These are phyloP conservation scores for Canavalia ensiformis DNA, from an alignment of 306 rosid genomes.

Conservation along the genomic window DNA sequence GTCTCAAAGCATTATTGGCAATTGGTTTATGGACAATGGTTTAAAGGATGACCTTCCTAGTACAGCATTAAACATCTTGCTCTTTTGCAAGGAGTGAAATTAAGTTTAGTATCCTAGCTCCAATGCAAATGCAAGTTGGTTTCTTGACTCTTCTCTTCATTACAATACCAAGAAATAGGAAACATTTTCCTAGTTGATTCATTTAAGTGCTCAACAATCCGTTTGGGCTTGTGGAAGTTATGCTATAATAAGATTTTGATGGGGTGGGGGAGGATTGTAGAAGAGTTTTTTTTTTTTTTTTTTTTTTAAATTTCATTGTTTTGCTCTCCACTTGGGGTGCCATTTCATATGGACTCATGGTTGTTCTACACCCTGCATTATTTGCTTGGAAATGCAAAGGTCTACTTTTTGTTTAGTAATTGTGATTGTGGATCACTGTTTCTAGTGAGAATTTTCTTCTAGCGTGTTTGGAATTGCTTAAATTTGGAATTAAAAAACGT, in stretches of 20 bases:
- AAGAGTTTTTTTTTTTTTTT: not conserved
- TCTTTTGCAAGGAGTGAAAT: slow-evolving; percentile 61
- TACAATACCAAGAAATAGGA: slow-evolving; percentile 36
- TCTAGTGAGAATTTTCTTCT: not conserved
- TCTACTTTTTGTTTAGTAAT: slow-evolving; percentile 17
- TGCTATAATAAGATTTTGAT: slow-evolving; percentile 15
- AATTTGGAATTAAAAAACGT: too few species aligned
- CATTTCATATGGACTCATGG: not conserved
- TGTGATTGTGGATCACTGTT: not conserved
- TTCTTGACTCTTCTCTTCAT: slow-evolving; percentile 47
- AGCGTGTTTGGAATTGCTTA: too few species aligned
- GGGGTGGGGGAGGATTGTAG: not conserved
- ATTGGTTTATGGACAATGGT: slow-evolving; percentile 71
- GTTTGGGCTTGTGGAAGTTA: slow-evolving; percentile 8
- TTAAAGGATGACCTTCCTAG: slow-evolving; percentile 59
- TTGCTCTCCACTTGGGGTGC: slow-evolving; percentile 4
- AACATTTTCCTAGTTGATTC: slow-evolving; percentile 33
- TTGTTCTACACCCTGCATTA: not conserved
- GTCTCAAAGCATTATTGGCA: slow-evolving; percentile 55
- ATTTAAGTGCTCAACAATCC: slow-evolving; percentile 15
- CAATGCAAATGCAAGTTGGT: slow-evolving; percentile 29
- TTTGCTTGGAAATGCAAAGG: slow-evolving; percentile 33
- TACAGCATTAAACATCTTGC: slow-evolving; percentile 72
- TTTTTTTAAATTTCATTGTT: not conserved
- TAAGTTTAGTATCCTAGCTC: slow-evolving; percentile 31